Base-by-base conservation (phyloP, 495 filamentous ascomycete genomes). In the Penicillium verhagenii region DNA sequence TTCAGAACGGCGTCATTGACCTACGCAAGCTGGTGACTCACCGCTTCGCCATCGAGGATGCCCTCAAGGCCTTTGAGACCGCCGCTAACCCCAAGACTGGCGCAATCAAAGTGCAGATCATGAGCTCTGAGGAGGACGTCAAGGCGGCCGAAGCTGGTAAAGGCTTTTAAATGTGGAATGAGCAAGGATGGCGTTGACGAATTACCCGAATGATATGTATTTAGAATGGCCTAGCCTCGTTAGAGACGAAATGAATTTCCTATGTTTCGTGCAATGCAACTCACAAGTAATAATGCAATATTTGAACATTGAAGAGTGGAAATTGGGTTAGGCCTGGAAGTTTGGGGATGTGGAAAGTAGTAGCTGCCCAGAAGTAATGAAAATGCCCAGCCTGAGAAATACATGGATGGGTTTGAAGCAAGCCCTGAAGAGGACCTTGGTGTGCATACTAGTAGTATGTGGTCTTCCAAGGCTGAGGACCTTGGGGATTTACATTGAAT, bases 21-120 rank as follows among this genome's bases (percentile, higher is more conserved):
- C 73, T 96, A 65, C 78, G 78, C 64, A 86, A 81, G 71, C 77
- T 97, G 44, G 89, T 96, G 20, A 96, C 93, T 49, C 93, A 96
- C 76, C 82, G 90, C 26, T 96, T 88, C 72, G 65, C 78, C 31
- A 72, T 96, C 10, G 93, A 96, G 76, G 86, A 97, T 57, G 91
- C 92, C 3, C 68, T 93, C 24, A 82, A 92, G 73, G 93, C 93
- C 21, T 97, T 97, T 71, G 82, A 89, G 72, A 92, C 86, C 13
- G 90, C 91, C 19, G 81, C 87, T 2, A 84, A 96, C 71, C 85
- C 89, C n/a, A 91, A 85, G 75, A 96, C 86, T 33, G 92, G 93
- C 3, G 92, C 92, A 13, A 96, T 97, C 68, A 97, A 97, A 78
- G 92, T 96, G 60, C 85, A 90, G 77, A 97, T 96, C 47, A 77